Base-by-base conservation (phyloP, 257 asterid species). In the Plantago major region DNA sequence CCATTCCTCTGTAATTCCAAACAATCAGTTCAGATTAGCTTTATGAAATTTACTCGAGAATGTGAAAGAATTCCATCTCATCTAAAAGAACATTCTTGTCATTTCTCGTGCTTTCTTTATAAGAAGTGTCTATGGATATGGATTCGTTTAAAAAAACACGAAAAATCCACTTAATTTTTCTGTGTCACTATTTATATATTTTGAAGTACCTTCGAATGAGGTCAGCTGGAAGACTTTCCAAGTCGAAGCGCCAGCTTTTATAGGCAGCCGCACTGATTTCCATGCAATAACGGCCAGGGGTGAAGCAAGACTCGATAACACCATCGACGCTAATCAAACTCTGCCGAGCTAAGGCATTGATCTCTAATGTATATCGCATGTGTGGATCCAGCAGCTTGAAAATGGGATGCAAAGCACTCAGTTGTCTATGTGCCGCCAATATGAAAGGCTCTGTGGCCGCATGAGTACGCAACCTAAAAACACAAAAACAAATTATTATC, bases 351-450 rank as follows among this genome's bases (percentile, higher is more conserved):
- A 93, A 58, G 0, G 83, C 95, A 43, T 93, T 93, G 69, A 93
- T 87, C 80, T 93, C 99, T 71, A 93, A 43, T 0, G 97, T 89
- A 74, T 89, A 93, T 69, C 99, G 79, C 99, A 93, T 87, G 74
- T 93, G 99, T 6, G 99, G 99, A 66, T 93, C 97, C 80, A 93
- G 71, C 44, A 89, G 95, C 83, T 89, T 89, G 53, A 75, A 93
- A 42, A 93, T 83, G 0, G 99, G 99, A 58, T 93, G 99, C 96
- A 93, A 78, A 6, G 94, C 97, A 42, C 97, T 93, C 79, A 93
- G 33, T 69, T 93, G 99, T 75, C 99, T 78, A 48, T 93, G 96
- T 12, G 97, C 96, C 3, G 96, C 95, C 79, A 93, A 62, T 60
- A 93, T 89, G 68, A 89, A 89, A 1, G 99, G 97, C 64, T 93